Conservation (phyloP, 2,329 filamentous ascomycete species). For the Claviceps sp. region DNA sequence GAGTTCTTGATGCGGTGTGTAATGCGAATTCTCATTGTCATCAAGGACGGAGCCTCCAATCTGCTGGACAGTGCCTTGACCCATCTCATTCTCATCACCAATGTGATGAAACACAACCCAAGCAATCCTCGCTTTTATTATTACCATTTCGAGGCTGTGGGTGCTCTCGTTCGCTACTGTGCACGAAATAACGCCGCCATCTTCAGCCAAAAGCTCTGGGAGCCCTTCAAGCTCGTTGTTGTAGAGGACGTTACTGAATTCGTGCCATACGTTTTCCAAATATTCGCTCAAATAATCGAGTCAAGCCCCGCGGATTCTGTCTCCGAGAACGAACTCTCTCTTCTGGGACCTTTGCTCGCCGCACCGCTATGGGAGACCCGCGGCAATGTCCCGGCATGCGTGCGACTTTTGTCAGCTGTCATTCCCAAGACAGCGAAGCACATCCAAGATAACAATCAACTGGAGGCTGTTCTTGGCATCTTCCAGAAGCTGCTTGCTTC, state of each 20-base stretch:
- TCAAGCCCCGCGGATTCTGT: constrained; percentile 67
- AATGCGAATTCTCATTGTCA: constrained; percentile 92
- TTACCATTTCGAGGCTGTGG: constrained; percentile 91
- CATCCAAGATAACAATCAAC: constrained; percentile 65
- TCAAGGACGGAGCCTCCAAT: constrained; percentile 65
- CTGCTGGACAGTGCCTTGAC: constrained; percentile 67
- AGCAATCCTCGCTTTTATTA: constrained; percentile 98
- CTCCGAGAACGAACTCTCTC: constrained; percentile 64
- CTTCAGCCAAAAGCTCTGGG: constrained; percentile 70
- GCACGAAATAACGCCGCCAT: constrained; percentile 51
- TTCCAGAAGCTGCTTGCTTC: constrained; percentile 79
- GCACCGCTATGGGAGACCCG: constrained; percentile 82
- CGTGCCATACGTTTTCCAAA: constrained; percentile 89
- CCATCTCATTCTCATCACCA: constrained; percentile 79
- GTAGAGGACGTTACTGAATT: constrained; percentile 87
- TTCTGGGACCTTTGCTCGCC: constrained; percentile 66
- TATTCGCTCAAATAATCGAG: constrained; percentile 83
- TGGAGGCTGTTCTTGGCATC: constrained; percentile 83
- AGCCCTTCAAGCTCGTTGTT: constrained; percentile 69
- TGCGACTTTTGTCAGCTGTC: constrained; percentile 71
- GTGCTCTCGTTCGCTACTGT: constrained; percentile 67
- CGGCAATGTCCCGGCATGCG: constrained; percentile 85
- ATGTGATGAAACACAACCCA: constrained; percentile 84
- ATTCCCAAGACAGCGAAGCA: constrained; percentile 62
- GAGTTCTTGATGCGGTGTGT: constrained; percentile 98